phyloP scores from a whole-genome alignment of 2,329 filamentous ascomycete genomes.

The Alternaria triticina region DNA sequence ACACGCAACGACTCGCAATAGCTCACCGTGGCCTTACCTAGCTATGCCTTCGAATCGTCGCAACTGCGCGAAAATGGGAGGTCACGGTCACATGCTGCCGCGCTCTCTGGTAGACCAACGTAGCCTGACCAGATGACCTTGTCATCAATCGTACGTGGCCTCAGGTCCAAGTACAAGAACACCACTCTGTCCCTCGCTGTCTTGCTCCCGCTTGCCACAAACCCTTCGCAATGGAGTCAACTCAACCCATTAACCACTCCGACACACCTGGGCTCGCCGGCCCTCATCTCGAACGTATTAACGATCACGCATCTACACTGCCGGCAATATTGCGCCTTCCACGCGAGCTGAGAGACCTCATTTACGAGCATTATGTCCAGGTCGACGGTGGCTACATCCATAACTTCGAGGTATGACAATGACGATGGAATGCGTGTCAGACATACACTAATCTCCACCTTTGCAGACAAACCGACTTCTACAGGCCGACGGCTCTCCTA shows the following conservation, averaged over 20 bases:
- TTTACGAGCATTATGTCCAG: not conserved
- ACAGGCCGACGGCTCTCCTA: not conserved
- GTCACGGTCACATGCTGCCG: fast-evolving
- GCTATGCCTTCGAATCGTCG: not conserved
- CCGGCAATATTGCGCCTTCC: not conserved
- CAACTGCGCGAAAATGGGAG: not conserved
- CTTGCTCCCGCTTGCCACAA: not conserved
- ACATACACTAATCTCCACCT: too few species aligned
- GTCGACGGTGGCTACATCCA: not conserved
- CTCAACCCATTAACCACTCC: not conserved
- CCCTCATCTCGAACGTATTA: not conserved
- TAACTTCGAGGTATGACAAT: not conserved
- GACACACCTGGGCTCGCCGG: not conserved
- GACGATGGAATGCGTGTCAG: too few species aligned
- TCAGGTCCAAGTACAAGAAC: not conserved
- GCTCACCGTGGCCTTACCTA: not conserved
- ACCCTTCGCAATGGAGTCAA: not conserved
- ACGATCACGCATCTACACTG: not conserved
- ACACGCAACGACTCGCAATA: not conserved
- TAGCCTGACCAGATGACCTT: not conserved
- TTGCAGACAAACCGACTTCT: not conserved
- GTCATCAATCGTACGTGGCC: too few species aligned
- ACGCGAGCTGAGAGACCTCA: not conserved
- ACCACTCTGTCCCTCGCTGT: not conserved
- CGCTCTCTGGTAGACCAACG: not conserved